A percentile compares a stretch with the other conserved stretches of the same genome.
These are phyloP conservation scores for Trichosanthes cucumerina DNA, from an alignment of 306 rosid species.

Conservation along the genomic window DNA sequence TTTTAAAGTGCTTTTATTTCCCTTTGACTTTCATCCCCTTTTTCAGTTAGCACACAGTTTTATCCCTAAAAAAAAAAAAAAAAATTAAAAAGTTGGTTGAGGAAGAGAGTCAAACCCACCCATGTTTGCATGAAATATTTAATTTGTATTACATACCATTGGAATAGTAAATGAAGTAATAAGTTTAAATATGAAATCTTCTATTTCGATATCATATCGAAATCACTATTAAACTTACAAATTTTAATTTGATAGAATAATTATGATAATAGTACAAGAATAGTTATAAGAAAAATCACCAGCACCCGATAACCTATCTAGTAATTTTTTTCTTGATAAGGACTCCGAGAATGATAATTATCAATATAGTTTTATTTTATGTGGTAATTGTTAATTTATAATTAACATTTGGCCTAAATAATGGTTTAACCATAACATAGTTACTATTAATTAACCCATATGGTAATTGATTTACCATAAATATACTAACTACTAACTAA, in stretches of 20 bases:
- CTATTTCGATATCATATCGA: no score
- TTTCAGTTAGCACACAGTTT: not conserved
- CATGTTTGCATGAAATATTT: not conserved
- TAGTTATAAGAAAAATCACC: no score
- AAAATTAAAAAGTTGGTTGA: not conserved
- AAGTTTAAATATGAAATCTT: not conserved
- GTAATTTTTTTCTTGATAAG: no score
- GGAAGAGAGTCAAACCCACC: not conserved
- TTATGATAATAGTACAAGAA: no score
- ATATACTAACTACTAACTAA: not conserved
- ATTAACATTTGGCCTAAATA: no score
- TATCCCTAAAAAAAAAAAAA: not conserved
- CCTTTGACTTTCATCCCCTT: not conserved
- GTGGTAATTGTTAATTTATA: no score
- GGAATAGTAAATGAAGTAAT: not conserved
- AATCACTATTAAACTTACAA: no score
- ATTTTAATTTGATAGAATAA: no score
- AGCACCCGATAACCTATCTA: no score
- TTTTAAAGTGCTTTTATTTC: not conserved
- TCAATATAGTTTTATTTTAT: no score
- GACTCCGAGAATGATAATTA: no score
- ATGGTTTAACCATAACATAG: not conserved
- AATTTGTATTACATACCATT: not conserved
- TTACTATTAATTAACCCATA: not conserved
- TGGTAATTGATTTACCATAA: not conserved